phyloP scores from a whole-genome alignment of 768 basidiomycete genomes.

The Lactarius vividus region DNA sequence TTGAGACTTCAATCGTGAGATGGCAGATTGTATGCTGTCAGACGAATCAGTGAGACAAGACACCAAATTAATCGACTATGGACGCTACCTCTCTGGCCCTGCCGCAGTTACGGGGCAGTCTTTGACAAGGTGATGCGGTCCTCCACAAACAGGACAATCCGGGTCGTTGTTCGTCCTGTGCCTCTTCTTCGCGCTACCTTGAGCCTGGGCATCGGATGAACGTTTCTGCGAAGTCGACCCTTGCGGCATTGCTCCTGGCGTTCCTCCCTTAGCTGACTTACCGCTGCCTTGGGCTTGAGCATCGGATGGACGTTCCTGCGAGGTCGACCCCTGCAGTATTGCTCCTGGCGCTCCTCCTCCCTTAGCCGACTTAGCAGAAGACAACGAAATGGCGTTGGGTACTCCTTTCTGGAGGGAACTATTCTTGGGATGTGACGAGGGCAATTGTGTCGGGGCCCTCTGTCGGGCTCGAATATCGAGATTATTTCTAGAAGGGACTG shows the following conservation, averaged over 20 bases:
- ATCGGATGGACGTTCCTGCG: conserved; percentile 35
- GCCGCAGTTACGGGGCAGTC: conserved; percentile 54
- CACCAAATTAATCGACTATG: neutral
- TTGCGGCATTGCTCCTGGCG: neutral
- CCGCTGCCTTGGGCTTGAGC: conserved; percentile 18
- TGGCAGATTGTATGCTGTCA: conserved; percentile 43
- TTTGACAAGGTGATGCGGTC: conserved; percentile 45
- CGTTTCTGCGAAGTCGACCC: conserved; percentile 32
- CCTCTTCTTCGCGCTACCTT: conserved; percentile 24
- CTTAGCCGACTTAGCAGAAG: neutral
- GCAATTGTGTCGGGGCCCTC: neutral
- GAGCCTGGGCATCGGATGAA: conserved; percentile 29
- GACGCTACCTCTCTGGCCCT: conserved; percentile 53
- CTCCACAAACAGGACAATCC: conserved; percentile 51
- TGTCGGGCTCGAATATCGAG: neutral
- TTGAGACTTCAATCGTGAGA: conserved; percentile 44
- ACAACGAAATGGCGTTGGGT: too few species aligned
- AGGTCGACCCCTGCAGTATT: neutral
- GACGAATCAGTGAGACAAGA: conserved; percentile 1
- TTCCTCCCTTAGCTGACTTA: too few species aligned
- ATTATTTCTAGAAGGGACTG: conserved; percentile 11
- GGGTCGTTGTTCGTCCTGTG: conserved; percentile 39
- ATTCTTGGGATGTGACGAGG: neutral
- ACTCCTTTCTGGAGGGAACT: neutral
- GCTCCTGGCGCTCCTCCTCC: neutral